phyloP scores from a whole-genome alignment of 2,329 filamentous ascomycete species.

The Pseudocercospora vitis region DNA sequence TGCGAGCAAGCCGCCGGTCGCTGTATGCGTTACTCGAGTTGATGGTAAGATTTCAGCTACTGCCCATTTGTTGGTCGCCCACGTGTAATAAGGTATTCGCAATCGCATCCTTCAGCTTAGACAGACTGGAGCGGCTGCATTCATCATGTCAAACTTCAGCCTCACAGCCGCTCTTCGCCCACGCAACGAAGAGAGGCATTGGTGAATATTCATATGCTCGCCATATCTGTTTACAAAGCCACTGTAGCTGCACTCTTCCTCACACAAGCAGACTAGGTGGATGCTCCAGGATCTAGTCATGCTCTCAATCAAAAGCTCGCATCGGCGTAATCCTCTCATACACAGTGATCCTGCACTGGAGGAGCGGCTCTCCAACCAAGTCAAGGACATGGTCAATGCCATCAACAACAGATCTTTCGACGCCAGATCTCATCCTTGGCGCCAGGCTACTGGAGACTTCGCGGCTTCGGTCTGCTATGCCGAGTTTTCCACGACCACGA shows the following conservation, averaged over 20 bases:
- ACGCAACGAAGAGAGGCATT: not conserved
- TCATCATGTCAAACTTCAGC: not conserved
- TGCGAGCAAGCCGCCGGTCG: no score
- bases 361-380: not conserved
- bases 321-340: not conserved
- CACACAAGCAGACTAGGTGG: not conserved
- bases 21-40: no score
- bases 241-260: not conserved
- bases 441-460: not conserved
- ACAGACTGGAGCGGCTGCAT: no score
- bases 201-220: not conserved
- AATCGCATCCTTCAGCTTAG: no score
- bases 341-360: not conserved
- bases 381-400: not conserved
- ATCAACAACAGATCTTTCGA: conserved; percentile 7
- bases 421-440: conserved; percentile 7
- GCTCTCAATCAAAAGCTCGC: not conserved
- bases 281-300: not conserved
- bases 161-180: not conserved
- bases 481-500: conserved; percentile 1
- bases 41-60: no score
- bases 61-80: no score
- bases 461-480: not conserved
- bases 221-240: not conserved
- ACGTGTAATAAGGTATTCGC: no score